Evolutionary conservation across 306 rosid species (phyloP).

Genomic region (Cyamopsis tetragonoloba): DNA sequence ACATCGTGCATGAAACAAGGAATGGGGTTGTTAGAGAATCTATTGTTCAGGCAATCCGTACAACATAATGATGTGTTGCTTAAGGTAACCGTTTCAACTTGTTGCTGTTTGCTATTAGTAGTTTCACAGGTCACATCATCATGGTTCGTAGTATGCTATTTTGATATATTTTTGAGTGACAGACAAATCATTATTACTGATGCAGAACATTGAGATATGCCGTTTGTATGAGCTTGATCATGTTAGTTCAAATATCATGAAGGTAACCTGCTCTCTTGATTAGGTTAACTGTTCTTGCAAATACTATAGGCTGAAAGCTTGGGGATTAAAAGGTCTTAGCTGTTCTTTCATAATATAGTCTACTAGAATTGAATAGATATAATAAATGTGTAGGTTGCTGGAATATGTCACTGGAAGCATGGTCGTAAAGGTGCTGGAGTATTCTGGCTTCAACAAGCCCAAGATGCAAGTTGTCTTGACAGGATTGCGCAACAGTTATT

Average conservation of each 20-base stretch:
- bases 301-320: not conserved
- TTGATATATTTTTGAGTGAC: constrained; percentile 31
- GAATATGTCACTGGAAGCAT: constrained; percentile 92
- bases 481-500: constrained; percentile 86
- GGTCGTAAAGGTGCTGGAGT: constrained; percentile 87
- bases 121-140: constrained; percentile 3
- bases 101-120: constrained; percentile 4
- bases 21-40: constrained; percentile 74
- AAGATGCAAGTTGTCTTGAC: constrained; percentile 69
- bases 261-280: constrained; percentile 45
- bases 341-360: constrained; percentile 13
- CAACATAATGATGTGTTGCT: constrained; percentile 64
- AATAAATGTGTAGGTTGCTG: constrained; percentile 63
- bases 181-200: constrained; percentile 2
- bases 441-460: constrained; percentile 92
- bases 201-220: constrained; percentile 91
- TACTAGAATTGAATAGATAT: constrained; percentile 1
- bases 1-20: constrained; percentile 95
- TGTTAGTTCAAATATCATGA: constrained; percentile 72
- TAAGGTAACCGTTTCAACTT: constrained; percentile 52
- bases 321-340: not conserved
- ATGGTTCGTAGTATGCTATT: constrained; percentile 4
- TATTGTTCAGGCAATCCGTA: constrained; percentile 70
- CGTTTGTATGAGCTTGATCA: constrained; percentile 73
- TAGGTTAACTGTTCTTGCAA: constrained; percentile 21